These are phyloP conservation scores for Saksenaea vasiformis DNA, from an alignment of 371 early-diverging fungal genomes.

Conservation along the genomic window DNA sequence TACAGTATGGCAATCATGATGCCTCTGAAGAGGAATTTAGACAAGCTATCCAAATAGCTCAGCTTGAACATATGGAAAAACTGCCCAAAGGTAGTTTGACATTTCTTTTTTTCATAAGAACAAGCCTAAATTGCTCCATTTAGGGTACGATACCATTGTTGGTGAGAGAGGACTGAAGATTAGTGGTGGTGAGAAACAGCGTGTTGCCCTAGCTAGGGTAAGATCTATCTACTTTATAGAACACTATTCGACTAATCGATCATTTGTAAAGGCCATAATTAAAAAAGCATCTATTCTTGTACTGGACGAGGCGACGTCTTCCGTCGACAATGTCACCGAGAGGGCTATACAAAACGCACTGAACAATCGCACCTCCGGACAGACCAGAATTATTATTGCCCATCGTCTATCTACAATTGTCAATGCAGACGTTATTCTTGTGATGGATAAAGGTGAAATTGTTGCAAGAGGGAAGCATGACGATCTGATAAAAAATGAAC, in stretches of 20 bases:
- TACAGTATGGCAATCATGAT: conserved; percentile 44
- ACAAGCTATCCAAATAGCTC: conserved; percentile 61
- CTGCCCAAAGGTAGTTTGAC: no score
- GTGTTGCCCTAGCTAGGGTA: no score
- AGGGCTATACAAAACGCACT: conserved; percentile 71
- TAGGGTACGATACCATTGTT: conserved; percentile 70
- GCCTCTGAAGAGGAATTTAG: conserved; percentile 35
- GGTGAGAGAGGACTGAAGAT: conserved; percentile 62
- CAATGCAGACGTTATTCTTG: conserved; percentile 80
- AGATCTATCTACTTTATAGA: no score
- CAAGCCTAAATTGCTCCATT: no score
- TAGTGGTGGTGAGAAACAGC: conserved; percentile 63
- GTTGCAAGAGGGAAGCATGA: conserved; percentile 71
- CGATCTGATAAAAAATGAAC: conserved; percentile 39
- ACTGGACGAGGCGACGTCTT: conserved; percentile 67
- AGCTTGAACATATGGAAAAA: no score
- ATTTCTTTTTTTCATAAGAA: conserved; percentile 71
- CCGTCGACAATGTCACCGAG: conserved; percentile 66
- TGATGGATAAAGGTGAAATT: conserved; percentile 66
- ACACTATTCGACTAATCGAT: no score
- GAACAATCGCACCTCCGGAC: conserved; percentile 66
- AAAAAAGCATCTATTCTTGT: conserved; percentile 61
- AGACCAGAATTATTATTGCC: conserved; percentile 89
- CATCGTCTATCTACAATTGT: conserved; percentile 78
- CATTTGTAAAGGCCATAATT: conserved; percentile 78